Evolutionary conservation across 805 yeast genomes (phyloP).

Genomic region (Kuraishia cidri): DNA sequence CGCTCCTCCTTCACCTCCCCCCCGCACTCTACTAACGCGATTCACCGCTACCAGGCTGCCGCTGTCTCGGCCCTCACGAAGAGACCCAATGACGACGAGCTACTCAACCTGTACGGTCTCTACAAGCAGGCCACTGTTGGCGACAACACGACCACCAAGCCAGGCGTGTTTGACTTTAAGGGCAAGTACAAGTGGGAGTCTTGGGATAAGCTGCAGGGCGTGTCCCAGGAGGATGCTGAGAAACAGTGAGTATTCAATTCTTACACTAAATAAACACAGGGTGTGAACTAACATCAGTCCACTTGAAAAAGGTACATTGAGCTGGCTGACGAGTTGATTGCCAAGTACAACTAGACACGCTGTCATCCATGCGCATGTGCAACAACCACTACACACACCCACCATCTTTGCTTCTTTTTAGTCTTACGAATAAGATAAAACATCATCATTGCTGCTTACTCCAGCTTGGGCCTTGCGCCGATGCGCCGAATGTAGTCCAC

Average conservation of each 20-base stretch:
- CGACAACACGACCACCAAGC: constrained; percentile 81
- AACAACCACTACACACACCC: not conserved
- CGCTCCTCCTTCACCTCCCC: not conserved
- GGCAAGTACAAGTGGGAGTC: constrained; percentile 98
- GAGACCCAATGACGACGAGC: constrained; percentile 82
- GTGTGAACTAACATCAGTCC: not conserved
- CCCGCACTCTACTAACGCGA: constrained; percentile 1
- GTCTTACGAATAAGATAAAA: not conserved
- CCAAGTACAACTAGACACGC: constrained; percentile 30
- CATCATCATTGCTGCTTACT: not conserved
- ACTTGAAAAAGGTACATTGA: constrained; percentile 41
- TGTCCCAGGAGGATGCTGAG: constrained; percentile 87
- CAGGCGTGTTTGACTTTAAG: constrained; percentile 87
- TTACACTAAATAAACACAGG: not conserved
- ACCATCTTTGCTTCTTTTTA: constrained; percentile 1
- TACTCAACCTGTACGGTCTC: constrained; percentile 80
- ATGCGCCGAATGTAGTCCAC: constrained; percentile 25
- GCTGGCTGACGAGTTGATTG: constrained; percentile 54
- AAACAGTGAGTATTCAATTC: constrained; percentile 30
- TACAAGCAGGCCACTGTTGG: constrained; percentile 97
- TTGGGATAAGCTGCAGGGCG: constrained; percentile 86
- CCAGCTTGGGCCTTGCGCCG: not conserved
- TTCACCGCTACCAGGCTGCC: constrained; percentile 45
- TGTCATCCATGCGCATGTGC: not conserved
- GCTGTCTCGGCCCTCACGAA: constrained; percentile 67